Conservation (phyloP, 2,329 filamentous ascomycete genomes). For the Penicillium sp. region DNA sequence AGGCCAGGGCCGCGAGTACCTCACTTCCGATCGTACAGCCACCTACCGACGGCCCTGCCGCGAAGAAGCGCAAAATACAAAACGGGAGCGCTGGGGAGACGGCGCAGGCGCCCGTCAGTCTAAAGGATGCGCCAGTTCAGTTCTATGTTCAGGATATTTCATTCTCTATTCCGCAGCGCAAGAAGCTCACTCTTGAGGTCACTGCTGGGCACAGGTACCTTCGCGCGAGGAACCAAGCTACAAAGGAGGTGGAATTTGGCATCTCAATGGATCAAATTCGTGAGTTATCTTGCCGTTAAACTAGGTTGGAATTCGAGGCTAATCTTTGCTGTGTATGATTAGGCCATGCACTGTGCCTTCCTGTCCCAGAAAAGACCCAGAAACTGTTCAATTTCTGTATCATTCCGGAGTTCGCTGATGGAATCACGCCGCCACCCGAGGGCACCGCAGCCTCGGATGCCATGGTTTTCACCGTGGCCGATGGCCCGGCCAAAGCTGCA, state of each 20-base stretch:
- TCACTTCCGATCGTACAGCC: constrained; percentile 26
- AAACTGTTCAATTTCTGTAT: constrained; percentile 61
- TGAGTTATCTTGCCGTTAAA: constrained; percentile 26
- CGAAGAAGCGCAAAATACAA: constrained; percentile 50
- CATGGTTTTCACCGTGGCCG: constrained; percentile 58
- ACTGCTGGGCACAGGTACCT: constrained; percentile 41
- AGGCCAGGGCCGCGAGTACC: constrained; percentile 29
- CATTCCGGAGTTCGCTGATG: constrained; percentile 51
- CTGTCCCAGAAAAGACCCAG: constrained; percentile 61
- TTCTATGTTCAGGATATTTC: constrained; percentile 54
- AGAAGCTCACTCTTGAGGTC: constrained; percentile 60
- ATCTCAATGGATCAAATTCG: constrained; percentile 48
- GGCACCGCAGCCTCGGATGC: constrained; percentile 47
- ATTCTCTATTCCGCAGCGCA: constrained; percentile 59
- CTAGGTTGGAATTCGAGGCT: constrained; percentile 1
- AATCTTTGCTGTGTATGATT: constrained; percentile 5
- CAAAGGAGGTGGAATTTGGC: constrained; percentile 52
- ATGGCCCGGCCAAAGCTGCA: constrained; percentile 48
- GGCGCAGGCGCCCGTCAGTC: constrained; percentile 28
- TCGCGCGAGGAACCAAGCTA: constrained; percentile 48
- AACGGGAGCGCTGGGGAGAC: constrained; percentile 32
- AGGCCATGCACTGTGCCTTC: constrained; percentile 58
- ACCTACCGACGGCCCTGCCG: constrained; percentile 31
- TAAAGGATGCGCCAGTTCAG: constrained; percentile 35
- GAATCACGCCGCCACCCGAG: constrained; percentile 45